Base-by-base conservation (phyloP, 163 green algal species). In the Botryococcus braunii region DNA sequence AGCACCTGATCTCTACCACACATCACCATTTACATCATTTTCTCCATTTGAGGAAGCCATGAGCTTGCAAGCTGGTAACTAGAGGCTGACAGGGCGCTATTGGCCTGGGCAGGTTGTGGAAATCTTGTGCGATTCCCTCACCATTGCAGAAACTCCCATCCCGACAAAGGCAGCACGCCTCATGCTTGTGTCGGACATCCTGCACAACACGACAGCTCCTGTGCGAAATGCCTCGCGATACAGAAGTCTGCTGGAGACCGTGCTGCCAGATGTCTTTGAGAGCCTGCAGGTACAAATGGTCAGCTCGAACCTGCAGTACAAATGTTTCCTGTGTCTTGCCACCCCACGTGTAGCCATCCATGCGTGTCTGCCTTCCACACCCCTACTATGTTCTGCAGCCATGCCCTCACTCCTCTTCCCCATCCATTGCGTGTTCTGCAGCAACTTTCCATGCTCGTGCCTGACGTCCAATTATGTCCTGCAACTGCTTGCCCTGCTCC, bases 121-220 rank as follows among this genome's bases (percentile, higher is more conserved):
- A 37, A 88, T 92, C 25, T 67, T 96, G 63, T 62, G 77, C 5
- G 85, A 96, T 64, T 76, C 85, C 13, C 79, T 97, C n/a, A 90
- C 83, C 11, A 77, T 96, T 34, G 25, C 76, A 32, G 88, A 97
- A 74, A 96, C 88, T 17, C 83, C 89, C 11, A 75, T 93, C 21
- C 81, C 82, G 21, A 73, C 85, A 49, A 96, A 95, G 74, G 76
- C 89, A 8, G 73, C 71, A 3, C 70, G 86, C 46, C 85, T 98
- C 32, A 95, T 94, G 79, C 80, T 97, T 8, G 77, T 92, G 4
- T 93, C 79, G 5, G 93, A 98, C 82, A 85, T 98, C 27, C 84
- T 98, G 58, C 88, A 97, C 85, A 98, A 98, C 76, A 82, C 81
- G 31, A 78, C 79, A 3, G 86, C 87, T 32, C 84, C 89, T 23